These are phyloP conservation scores for Mycena chlorophos DNA, from an alignment of 768 basidiomycete genomes.

Conservation along the genomic window DNA sequence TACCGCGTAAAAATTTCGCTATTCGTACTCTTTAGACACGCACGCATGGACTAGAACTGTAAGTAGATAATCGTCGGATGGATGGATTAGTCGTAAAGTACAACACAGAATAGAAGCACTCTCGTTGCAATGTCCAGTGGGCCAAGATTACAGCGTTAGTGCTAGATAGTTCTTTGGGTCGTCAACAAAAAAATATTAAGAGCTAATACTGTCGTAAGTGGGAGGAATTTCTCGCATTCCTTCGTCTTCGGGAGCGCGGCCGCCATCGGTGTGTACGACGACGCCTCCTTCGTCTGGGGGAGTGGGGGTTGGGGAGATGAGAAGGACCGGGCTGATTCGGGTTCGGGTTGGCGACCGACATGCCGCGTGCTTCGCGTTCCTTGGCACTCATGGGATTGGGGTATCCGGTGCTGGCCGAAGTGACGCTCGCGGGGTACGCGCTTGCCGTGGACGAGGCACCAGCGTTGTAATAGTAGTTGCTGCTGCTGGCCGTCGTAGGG, in stretches of 20 bases:
- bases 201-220: constrained; percentile 21
- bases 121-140: background rate
- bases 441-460: background rate
- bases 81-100: background rate
- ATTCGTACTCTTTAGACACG: background rate
- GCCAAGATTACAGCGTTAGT: background rate
- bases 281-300: constrained; percentile 9
- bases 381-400: constrained; percentile 20
- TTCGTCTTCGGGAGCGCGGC: constrained; percentile 13
- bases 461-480: constrained; percentile 7
- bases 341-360: constrained; percentile 15
- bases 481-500: constrained; percentile 7
- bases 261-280: constrained; percentile 21
- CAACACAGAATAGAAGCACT: background rate
- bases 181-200: background rate
- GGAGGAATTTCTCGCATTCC: constrained; percentile 21
- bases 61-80: background rate
- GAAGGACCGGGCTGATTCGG: constrained; percentile 2
- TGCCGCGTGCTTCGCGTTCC: constrained; percentile 18
- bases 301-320: constrained; percentile 19
- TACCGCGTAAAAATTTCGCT: background rate
- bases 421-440: background rate
- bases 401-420: constrained; percentile 4
- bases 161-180: background rate
- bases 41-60: background rate